phyloP scores from a whole-genome alignment of 2,329 filamentous ascomycete genomes.

The Neonectria hederae region DNA sequence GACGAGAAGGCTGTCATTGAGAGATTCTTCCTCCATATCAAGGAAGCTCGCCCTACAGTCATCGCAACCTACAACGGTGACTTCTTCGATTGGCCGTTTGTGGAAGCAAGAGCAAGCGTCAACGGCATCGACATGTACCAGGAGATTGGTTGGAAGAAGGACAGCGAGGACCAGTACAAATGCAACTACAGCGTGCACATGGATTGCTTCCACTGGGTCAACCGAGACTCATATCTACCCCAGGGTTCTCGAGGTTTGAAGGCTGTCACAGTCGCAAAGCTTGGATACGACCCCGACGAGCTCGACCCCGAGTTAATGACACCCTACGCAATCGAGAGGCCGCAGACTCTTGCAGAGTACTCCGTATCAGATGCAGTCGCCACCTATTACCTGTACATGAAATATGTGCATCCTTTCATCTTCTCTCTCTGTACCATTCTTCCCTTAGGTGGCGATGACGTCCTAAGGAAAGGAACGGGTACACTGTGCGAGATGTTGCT shows the following conservation, averaged over 20 bases:
- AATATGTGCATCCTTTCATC: constrained; percentile 99
- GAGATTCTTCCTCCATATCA: constrained; percentile 94
- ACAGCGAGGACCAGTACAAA: constrained; percentile 95
- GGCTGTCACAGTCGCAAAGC: constrained; percentile 95
- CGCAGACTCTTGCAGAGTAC: constrained; percentile 95
- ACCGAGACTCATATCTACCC: constrained; percentile 95
- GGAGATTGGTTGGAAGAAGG: constrained; percentile 96
- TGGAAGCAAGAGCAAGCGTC: constrained; percentile 91
- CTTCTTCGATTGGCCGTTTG: constrained; percentile 99
- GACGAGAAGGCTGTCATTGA: constrained; percentile 90
- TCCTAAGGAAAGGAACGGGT: constrained; percentile 92
- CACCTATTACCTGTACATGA: constrained; percentile 99
- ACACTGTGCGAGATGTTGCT: constrained; percentile 99
- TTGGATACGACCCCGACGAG: constrained; percentile 98
- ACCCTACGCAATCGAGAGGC: constrained; percentile 86
- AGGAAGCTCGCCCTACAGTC: constrained; percentile 91
- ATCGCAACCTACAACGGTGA: constrained; percentile 99
- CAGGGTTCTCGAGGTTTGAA: constrained; percentile 98
- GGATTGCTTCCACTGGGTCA: constrained; percentile 99
- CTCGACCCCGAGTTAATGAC: constrained; percentile 98
- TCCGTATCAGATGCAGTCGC: constrained; percentile 99
- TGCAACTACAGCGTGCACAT: constrained; percentile 97
- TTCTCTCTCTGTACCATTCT: constrained; percentile 98
- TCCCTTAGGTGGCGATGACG: constrained; percentile 91
- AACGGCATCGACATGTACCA: constrained; percentile 99